A percentile compares a stretch with the other conserved stretches of the same genome.
Evolutionary conservation across 2,329 filamentous ascomycete species (phyloP).

Genomic region (Tolypocladium pustulatum): DNA sequence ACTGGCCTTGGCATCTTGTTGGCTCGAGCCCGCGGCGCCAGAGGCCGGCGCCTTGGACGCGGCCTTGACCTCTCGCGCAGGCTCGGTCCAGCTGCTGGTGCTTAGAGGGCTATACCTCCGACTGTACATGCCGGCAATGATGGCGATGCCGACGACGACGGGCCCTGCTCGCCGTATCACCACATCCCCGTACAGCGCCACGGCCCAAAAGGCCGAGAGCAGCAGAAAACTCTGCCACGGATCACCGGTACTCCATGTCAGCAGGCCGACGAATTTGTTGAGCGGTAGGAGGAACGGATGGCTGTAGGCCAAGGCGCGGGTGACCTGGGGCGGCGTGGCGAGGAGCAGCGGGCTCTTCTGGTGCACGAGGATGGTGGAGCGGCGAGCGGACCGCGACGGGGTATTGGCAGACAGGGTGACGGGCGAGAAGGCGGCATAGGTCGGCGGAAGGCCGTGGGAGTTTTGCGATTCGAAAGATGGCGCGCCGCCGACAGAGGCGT

Average conservation of each 20-base stretch:
- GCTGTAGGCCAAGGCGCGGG: conserved; percentile 85
- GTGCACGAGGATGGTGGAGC: conserved; percentile 88
- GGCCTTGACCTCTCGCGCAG: conserved; percentile 24
- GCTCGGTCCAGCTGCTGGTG: conserved; percentile 63
- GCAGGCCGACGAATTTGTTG: conserved; percentile 71
- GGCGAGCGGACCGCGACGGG: conserved; percentile 51
- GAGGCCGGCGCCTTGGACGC: conserved; percentile 8
- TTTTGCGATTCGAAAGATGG: conserved; percentile 20
- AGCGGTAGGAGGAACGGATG: conserved; percentile 87
- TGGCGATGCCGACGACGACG: conserved; percentile 62
- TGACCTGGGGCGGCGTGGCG: conserved; percentile 90
- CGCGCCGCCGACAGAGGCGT: conserved; percentile 21
- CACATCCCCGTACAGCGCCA: conserved; percentile 75
- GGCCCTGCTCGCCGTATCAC: conserved; percentile 77
- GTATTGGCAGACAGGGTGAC: conserved; percentile 61
- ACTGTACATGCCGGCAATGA: conserved; percentile 90
- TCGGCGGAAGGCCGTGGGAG: conserved; percentile 46
- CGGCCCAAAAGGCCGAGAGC: conserved; percentile 74
- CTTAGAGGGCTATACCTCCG: conserved; percentile 83
- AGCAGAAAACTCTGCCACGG: conserved; percentile 96
- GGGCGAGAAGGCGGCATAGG: conserved; percentile 84
- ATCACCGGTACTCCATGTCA: conserved; percentile 91
- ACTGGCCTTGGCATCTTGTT: conserved; percentile 11
- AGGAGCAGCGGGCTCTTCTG: conserved; percentile 91
- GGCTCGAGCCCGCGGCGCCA: conserved; percentile 8